phyloP scores from a whole-genome alignment of 371 early-diverging fungal genomes.

The Rhizopus delemar region DNA sequence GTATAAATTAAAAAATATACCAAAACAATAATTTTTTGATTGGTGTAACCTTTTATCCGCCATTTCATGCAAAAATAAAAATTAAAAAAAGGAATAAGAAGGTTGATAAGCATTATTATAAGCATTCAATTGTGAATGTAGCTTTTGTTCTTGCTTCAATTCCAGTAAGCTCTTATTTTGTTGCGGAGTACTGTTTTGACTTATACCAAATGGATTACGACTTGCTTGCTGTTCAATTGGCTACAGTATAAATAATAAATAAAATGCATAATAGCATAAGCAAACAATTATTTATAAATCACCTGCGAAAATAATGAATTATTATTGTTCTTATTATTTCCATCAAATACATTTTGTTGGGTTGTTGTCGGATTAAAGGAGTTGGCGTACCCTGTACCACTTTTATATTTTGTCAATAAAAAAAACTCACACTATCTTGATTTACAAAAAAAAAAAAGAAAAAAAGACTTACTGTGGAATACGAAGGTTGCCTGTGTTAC shows the following conservation, averaged over 20 bases:
- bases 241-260: conserved; percentile 6
- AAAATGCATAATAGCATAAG: too few relatives aligned
- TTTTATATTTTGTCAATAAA: conserved; percentile 13
- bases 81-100: neutral
- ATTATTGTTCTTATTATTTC: conserved; percentile 9
- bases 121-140: conserved; percentile 17
- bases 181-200: conserved; percentile 9
- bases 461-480: conserved; percentile 43
- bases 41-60: conserved; percentile 14
- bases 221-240: conserved; percentile 38
- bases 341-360: conserved; percentile 19
- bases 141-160: conserved; percentile 40
- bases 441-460: neutral
- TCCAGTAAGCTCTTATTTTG: conserved; percentile 36
- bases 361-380: conserved; percentile 22
- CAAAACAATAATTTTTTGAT: conserved; percentile 11
- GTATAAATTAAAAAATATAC: conserved; percentile 8
- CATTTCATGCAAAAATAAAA: neutral
- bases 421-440: neutral
- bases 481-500: conserved; percentile 55
- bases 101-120: conserved; percentile 12
- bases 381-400: conserved; percentile 42
- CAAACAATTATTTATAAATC: too few relatives aligned
- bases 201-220: conserved; percentile 43
- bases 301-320: conserved; percentile 8